Evolutionary conservation across 2,329 filamentous ascomycete species (phyloP).

Genomic region (Trichoderma cornu-damae): DNA sequence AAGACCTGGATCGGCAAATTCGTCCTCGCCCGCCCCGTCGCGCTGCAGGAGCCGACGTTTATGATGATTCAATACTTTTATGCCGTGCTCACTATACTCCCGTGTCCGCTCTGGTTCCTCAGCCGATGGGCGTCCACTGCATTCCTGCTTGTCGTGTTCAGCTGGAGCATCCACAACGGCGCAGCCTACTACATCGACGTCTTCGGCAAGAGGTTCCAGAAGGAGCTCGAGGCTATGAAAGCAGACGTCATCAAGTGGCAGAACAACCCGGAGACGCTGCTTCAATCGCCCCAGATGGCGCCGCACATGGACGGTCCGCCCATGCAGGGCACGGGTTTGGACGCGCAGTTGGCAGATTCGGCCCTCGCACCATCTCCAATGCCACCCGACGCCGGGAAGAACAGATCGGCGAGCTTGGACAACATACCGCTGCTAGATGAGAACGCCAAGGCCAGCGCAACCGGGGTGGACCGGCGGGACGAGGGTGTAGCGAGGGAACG

Average conservation of each 20-base stretch:
- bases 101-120: slow-evolving; percentile 93
- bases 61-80: slow-evolving; percentile 96
- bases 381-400: slow-evolving; percentile 22
- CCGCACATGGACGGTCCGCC: slow-evolving; percentile 28
- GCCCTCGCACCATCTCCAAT: slow-evolving; percentile 21
- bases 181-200: slow-evolving; percentile 98
- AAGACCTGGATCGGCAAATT: slow-evolving; percentile 84
- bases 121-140: slow-evolving; percentile 70
- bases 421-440: slow-evolving; percentile 55
- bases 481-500: slow-evolving; percentile 46
- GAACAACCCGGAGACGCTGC: slow-evolving; percentile 47
- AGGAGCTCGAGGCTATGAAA: slow-evolving; percentile 84
- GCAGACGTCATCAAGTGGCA: slow-evolving; percentile 89
- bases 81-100: slow-evolving; percentile 86
- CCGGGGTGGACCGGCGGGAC: slow-evolving; percentile 42
- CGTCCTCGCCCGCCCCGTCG: slow-evolving; percentile 70
- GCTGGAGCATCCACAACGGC: slow-evolving; percentile 94
- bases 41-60: slow-evolving; percentile 80
- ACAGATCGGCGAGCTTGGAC: slow-evolving; percentile 40
- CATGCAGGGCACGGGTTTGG: slow-evolving; percentile 17
- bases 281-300: slow-evolving; percentile 33
- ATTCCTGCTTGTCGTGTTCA: slow-evolving; percentile 79
- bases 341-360: slow-evolving; percentile 20
- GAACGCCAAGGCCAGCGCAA: slow-evolving; percentile 31
- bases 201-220: slow-evolving; percentile 94